Percentiles rank a stretch among this genome's conserved stretches.
Conservation (phyloP, 331 rosid genomes). For the Rhamnella rubrinervis region DNA sequence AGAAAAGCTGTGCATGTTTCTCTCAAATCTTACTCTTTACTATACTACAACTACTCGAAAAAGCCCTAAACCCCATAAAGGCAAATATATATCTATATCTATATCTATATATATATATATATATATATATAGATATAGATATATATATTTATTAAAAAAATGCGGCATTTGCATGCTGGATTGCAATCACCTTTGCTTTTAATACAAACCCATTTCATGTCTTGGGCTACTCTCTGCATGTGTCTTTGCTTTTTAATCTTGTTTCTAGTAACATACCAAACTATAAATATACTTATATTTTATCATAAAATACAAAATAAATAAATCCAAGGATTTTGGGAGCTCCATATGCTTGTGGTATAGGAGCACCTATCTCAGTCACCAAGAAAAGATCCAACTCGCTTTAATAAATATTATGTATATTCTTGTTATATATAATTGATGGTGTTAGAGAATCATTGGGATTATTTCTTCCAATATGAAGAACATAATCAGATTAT, state of each 20-base stretch:
- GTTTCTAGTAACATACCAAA: constrained; percentile 12
- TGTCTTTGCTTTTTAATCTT: constrained; percentile 23
- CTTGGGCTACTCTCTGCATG: constrained; percentile 33
- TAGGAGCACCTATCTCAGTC: not conserved
- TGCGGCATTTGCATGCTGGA: constrained; percentile 48
- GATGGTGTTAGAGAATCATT: not conserved
- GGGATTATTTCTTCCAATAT: too few species aligned
- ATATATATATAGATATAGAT: too few species aligned
- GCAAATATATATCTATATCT: not conserved
- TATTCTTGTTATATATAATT: too few species aligned
- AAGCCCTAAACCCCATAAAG: constrained; percentile 53
- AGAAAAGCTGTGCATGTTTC: constrained; percentile 23
- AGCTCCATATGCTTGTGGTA: not conserved
- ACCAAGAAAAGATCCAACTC: not conserved
- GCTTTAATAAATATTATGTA: not conserved
- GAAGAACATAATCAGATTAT: too few species aligned
- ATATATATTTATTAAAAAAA: not conserved
- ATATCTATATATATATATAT: too few species aligned
- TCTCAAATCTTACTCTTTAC: constrained; percentile 45
- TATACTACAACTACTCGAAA: constrained; percentile 38
- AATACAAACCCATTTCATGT: constrained; percentile 44
- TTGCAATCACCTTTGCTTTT: constrained; percentile 55
- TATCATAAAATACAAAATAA: too few species aligned
- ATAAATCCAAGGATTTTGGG: not conserved
- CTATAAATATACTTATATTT: not conserved